phyloP scores from a whole-genome alignment of 108 stramenopile species.

The Pseudonitzschia pungens region DNA sequence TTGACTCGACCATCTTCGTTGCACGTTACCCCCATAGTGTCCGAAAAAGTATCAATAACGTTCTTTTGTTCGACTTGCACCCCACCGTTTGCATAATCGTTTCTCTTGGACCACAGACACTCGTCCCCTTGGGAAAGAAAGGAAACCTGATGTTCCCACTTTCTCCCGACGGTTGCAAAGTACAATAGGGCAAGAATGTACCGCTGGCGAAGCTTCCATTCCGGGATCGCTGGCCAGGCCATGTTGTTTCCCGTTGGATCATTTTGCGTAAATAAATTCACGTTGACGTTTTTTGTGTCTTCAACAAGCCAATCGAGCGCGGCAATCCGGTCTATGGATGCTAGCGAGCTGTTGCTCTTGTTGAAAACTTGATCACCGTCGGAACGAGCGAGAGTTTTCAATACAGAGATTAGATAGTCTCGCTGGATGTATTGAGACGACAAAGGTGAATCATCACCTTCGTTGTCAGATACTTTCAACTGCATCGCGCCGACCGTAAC shows the following conservation, averaged over 20 bases:
- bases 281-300: background rate
- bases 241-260: background rate
- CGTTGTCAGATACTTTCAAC: background rate
- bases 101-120: conserved; percentile 47
- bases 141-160: conserved; percentile 40
- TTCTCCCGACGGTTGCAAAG: conserved; percentile 42
- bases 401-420: background rate
- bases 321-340: background rate
- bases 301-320: background rate
- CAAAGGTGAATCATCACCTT: background rate
- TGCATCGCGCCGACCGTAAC: background rate
- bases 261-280: background rate
- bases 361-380: background rate
- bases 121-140: conserved; percentile 50
- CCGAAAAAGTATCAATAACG: conserved; percentile 8
- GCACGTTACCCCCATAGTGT: background rate
- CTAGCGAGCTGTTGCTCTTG: background rate
- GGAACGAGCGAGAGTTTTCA: background rate
- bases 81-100: background rate
- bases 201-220: conserved; percentile 3
- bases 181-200: conserved; percentile 42
- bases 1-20: background rate
- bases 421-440: background rate
- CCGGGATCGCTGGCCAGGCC: background rate
- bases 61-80: background rate